Conservation (phyloP, 345 rosid species). For the Aegle marmelos region DNA sequence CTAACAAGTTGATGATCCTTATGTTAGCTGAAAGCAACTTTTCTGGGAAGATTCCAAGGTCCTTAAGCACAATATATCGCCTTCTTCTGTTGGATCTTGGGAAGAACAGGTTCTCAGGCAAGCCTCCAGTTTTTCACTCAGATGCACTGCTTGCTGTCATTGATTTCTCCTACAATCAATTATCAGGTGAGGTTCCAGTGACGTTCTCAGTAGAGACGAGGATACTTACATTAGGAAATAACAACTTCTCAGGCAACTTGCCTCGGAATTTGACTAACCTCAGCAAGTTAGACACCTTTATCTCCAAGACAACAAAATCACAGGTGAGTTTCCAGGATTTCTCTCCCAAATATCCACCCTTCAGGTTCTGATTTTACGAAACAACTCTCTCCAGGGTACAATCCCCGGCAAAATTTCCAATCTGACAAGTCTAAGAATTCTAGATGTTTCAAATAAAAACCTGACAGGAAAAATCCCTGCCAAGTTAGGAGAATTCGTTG, state of each 20-base stretch:
- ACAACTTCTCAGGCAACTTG: constrained; percentile 27
- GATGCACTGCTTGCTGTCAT: constrained; percentile 18
- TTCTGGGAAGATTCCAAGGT: constrained; percentile 31
- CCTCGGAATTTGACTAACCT: constrained; percentile 25
- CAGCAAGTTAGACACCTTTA: constrained; percentile 31
- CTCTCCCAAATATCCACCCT: constrained; percentile 25
- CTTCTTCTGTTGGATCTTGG: constrained; percentile 31
- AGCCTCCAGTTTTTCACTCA: constrained; percentile 21
- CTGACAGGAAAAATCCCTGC: constrained; percentile 24
- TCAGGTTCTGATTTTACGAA: constrained; percentile 26
- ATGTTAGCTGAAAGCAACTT: constrained; percentile 28
- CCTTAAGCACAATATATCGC: constrained; percentile 27
- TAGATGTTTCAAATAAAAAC: constrained; percentile 32
- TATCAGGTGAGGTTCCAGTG: constrained; percentile 33
- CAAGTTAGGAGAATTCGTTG: constrained; percentile 20
- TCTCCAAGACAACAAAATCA: constrained; percentile 33
- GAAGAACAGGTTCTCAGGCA: constrained; percentile 30
- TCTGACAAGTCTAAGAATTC: constrained; percentile 29
- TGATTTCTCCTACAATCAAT: constrained; percentile 32
- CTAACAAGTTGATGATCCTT: constrained; percentile 16
- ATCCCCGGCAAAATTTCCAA: constrained; percentile 19
- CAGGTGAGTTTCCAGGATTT: constrained; percentile 29
- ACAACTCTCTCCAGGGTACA: constrained; percentile 26
- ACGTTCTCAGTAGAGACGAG: constrained; percentile 20
- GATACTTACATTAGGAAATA: constrained; percentile 24